Evolutionary conservation across 768 basidiomycete species (phyloP).

Genomic region (Plicaturopsis crispa): DNA sequence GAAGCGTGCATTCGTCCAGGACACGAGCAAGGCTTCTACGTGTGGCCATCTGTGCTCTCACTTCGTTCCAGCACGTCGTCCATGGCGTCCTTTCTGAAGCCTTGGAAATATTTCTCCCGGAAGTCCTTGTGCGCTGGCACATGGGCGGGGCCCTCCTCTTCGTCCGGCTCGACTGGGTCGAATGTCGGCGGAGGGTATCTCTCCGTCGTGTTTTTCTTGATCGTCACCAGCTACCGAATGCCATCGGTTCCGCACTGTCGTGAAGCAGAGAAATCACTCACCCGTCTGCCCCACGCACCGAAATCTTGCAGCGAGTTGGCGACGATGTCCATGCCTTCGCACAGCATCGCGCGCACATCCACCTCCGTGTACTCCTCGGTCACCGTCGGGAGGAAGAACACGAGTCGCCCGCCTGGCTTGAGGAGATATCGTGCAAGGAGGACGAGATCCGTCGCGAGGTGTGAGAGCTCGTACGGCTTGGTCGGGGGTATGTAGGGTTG

Average conservation of each 20-base stretch:
- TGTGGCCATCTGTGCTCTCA: too few species aligned
- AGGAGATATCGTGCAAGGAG: constrained; percentile 76
- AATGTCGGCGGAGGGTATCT: constrained; percentile 51
- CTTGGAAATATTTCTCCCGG: constrained; percentile 79
- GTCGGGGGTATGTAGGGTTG: constrained; percentile 84
- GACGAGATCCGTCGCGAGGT: constrained; percentile 76
- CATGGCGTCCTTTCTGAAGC: constrained; percentile 38
- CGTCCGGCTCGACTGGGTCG: constrained; percentile 20
- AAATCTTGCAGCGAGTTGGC: constrained; percentile 91
- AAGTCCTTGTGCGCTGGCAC: constrained; percentile 87
- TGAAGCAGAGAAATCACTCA: constrained; percentile 41
- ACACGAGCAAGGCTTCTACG: too few species aligned
- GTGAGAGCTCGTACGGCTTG: constrained; percentile 86
- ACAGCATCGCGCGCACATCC: constrained; percentile 72
- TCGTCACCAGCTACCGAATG: constrained; percentile 89
- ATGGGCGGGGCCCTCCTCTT: constrained; percentile 21
- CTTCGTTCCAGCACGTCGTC: too few species aligned
- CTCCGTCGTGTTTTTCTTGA: constrained; percentile 55
- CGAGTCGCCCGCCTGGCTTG: constrained; percentile 79
- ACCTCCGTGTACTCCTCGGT: constrained; percentile 86
- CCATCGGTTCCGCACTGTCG: too few species aligned
- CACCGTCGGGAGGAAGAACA: constrained; percentile 93
- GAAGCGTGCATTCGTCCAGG: too few species aligned
- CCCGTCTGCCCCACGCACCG: constrained; percentile 90
- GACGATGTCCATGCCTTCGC: constrained; percentile 82